Conservation (phyloP, 2,329 filamentous ascomycete genomes). For the Colletotrichum endophyticum region DNA sequence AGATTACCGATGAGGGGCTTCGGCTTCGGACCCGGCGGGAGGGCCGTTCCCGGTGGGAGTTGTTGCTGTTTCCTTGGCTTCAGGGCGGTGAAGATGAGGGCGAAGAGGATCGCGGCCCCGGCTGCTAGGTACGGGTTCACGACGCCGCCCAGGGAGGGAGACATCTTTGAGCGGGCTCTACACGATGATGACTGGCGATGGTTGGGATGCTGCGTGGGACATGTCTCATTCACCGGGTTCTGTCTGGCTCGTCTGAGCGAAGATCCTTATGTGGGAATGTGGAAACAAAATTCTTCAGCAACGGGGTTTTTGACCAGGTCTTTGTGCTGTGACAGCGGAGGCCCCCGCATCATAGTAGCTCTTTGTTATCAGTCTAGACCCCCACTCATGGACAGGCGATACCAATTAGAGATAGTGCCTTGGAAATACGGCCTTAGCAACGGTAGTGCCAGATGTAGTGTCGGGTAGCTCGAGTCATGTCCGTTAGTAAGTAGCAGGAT, state of each 20-base stretch:
- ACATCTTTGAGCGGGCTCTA: not conserved
- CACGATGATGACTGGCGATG: not conserved
- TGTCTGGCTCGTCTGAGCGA: not conserved
- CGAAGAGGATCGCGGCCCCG: not conserved
- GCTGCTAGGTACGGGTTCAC: not conserved
- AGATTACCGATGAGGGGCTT: conserved; percentile 35
- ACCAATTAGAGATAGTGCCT: not conserved
- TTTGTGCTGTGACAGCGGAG: not conserved
- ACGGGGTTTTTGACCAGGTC: not conserved
- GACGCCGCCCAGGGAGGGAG: not conserved
- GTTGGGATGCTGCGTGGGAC: not conserved
- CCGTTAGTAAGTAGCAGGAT: fast-evolving
- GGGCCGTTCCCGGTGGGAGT: conserved; percentile 6
- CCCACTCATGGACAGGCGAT: not conserved
- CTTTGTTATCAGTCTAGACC: not conserved
- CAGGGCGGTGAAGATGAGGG: not conserved
- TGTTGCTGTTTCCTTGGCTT: not conserved
- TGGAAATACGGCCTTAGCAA: not conserved
- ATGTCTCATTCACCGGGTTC: not conserved
- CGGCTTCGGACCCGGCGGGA: conserved; percentile 14
- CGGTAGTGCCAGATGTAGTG: not conserved
- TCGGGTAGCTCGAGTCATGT: not conserved
- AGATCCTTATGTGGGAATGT: not conserved
- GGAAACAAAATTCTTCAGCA: not conserved
- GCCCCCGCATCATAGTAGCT: not conserved